Conservation (phyloP, 257 asterid genomes). For the Solanum raphanifolium region DNA sequence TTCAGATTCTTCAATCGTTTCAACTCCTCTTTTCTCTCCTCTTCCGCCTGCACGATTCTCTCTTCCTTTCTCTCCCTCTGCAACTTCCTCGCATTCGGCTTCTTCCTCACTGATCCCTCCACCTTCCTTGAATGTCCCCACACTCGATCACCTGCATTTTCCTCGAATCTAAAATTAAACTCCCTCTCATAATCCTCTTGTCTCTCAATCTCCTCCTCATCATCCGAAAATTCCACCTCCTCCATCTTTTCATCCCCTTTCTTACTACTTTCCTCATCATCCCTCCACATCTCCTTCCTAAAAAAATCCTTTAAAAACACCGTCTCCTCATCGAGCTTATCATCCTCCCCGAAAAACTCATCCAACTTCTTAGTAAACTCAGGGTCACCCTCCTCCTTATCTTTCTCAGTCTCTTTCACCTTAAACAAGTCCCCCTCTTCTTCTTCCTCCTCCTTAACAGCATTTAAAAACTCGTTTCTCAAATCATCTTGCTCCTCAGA, state of each 20-base stretch:
- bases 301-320: conserved; percentile 58
- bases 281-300: conserved; percentile 55
- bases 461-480: conserved; percentile 35
- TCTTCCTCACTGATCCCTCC: conserved; percentile 88
- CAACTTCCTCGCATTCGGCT: conserved; percentile 44
- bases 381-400: conserved; percentile 15
- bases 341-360: conserved; percentile 61
- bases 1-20: conserved; percentile 79
- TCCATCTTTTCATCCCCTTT: conserved; percentile 9
- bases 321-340: conserved; percentile 39
- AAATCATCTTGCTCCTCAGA: conserved; percentile 62
- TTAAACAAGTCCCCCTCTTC: conserved; percentile 44
- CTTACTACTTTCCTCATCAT: conserved; percentile 13
- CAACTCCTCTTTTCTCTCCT: conserved; percentile 65
- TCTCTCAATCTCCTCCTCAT: conserved; percentile 61
- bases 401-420: conserved; percentile 28
- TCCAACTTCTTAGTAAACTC: conserved; percentile 39
- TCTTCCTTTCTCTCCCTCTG: conserved; percentile 89
- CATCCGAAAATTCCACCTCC: conserved; percentile 38
- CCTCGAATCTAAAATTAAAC: conserved; percentile 69
- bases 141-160: conserved; percentile 72
- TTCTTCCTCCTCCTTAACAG: conserved; percentile 23
- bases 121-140: conserved; percentile 59
- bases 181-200: conserved; percentile 80
- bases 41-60: conserved; percentile 53